Evolutionary conservation across 148 eudicot species (phyloP).

Genomic region (Rhododendron ovatum): DNA sequence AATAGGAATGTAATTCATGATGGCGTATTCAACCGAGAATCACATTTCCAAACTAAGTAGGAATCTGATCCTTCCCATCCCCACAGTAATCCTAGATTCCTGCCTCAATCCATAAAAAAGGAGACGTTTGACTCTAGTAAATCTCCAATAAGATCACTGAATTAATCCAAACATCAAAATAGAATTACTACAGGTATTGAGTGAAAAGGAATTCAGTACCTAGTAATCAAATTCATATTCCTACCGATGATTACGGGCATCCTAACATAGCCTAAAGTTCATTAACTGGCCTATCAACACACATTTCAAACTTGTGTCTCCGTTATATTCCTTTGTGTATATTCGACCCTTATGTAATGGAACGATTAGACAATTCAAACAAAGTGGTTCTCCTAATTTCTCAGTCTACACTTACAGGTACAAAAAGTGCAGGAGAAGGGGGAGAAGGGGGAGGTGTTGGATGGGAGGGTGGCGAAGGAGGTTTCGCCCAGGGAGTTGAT

Average conservation of each 20-base stretch:
- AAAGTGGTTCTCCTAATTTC: neutral
- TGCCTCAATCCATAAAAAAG: neutral
- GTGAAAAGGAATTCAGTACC: neutral
- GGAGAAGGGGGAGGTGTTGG: conserved; percentile 30
- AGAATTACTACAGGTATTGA: neutral
- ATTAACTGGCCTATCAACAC: neutral
- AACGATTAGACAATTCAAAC: neutral
- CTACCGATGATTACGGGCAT: neutral
- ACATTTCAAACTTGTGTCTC: neutral
- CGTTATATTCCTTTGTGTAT: neutral
- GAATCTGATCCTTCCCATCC: neutral
- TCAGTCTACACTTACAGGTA: conserved; percentile 2
- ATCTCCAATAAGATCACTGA: neutral
- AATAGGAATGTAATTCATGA: neutral
- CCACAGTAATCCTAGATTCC: neutral
- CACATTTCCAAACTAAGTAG: neutral
- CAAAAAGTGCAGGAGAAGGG: conserved; percentile 47
- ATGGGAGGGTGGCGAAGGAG: conserved; percentile 41
- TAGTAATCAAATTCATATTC: neutral
- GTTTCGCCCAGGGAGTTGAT: conserved; percentile 49
- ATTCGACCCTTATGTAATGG: neutral
- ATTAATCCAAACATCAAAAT: neutral
- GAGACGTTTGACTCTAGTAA: neutral
- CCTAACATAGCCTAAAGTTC: neutral
- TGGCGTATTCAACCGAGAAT: neutral